Evolutionary conservation across 768 basidiomycete species (phyloP), one percentile per base, ranked within the genome.

Genomic region (Galerina sulciceps): DNA sequence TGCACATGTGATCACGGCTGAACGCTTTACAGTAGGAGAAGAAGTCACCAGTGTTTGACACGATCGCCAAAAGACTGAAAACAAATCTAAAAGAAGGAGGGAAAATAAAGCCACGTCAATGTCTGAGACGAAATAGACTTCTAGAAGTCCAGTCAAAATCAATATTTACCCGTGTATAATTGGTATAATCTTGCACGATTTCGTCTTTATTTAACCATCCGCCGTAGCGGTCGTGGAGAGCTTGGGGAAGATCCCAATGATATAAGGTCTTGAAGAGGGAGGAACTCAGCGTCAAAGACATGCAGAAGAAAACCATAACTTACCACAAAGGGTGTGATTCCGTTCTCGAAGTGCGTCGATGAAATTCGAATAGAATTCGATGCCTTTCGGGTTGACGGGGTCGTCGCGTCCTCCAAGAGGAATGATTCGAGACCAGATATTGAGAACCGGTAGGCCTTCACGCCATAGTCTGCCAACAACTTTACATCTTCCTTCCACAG

Each of bases 221-320:
- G 1, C 83, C 83, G 69, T 92, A 92, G 55, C 85, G 79, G 59
- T 91, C 86, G 55, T 90, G 84, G 38, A 94, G 81, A 18, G 74
- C 85, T 67, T 89, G 87, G 10, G 91, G 91, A 10, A 91, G 81
- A 67, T 92, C 90, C 91, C 90, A 92, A 69, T 88, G 89, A 67
- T 89, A 88, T 36, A 90, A 72, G 0, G 87, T 90, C 86, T 89
- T 60, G 10, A 53, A 53, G 40, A 18, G n/a, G 22, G 17, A 4
- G 34, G 58, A 46, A 55, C 45, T 48, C 43, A 40, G 41, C 18
- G 31, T 57, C 37, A 42, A 55, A 13, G 26, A 20, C 18, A 26
- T 51, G 48, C 36, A 40, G n/a, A 35, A 45, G 18, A 5, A 37
- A 18, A 6, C 26, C 4, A 14, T 15, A 26, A 81, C 84, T 42